Evolutionary conservation across 2,329 filamentous ascomycete genomes (phyloP), one percentile per base, ranked within the genome.

Genomic region (Hysterium pulicare): DNA sequence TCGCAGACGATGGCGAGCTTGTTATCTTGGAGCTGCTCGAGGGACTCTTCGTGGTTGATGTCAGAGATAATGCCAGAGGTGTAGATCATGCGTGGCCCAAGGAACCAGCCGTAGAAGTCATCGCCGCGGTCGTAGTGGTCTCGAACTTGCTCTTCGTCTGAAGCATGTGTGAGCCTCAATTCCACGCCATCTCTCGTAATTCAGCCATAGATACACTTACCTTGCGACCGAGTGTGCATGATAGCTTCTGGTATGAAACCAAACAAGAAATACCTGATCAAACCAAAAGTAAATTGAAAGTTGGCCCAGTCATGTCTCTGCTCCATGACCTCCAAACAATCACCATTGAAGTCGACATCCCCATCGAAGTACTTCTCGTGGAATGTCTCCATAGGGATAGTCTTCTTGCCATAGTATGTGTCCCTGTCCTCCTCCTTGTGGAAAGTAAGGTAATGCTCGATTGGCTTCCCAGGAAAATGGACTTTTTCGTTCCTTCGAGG

Each of bases 41-140:
- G 84, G 24, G 83, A 81, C 74, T 97, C 93, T 72, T 97, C 93
- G 54, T 77, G 79, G 70, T 84, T 83, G 68, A 87, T 81, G 69
- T 97, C 90, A 48, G 86, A 86, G 66, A 98, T 94, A 60, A 98
- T 77, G 59, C 93, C 93, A 38, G 88, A 94, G 39, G 93, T 98
- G 76, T 97, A 97, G 71, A 97, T 89, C 93, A 97, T 98, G 64
- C 91, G 90, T 46, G 91, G 91, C 48, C 93, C 93, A 50, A 97
- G 81, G 79, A 97, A 97, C 90, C 90, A 98, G 67, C 82, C 86
- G 77, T 98, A 98, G 74, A 96, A 95, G 72, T 97, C 93, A 68
- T 98, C 90, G 64, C 93, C 93, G 53, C 90, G 85, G 78, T 97
- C 93, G 71, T 98, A 98, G 76, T 96, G 90, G 69, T 90, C 89